Evolutionary conservation across 768 basidiomycete genomes (phyloP).

Genomic region (Daedaleopsis nitida): DNA sequence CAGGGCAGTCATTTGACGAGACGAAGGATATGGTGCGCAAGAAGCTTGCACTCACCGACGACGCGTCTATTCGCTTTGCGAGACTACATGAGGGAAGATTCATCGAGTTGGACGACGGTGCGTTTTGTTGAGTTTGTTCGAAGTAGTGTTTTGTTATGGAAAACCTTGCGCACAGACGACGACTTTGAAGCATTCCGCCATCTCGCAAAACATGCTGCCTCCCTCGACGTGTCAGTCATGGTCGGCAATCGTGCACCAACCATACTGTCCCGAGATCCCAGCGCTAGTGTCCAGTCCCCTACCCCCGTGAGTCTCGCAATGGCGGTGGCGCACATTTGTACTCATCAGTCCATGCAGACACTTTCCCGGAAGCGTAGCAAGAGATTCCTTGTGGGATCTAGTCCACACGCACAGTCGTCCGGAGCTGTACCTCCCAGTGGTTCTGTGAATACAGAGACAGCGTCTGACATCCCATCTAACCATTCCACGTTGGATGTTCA

Average conservation of each 20-base stretch:
- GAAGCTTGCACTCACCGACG: conserved; percentile 56
- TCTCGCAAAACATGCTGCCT: conserved; percentile 32
- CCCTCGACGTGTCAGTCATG: conserved; percentile 17
- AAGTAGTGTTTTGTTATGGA: conserved; percentile 2
- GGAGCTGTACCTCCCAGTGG: background rate
- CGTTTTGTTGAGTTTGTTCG: conserved; percentile 15
- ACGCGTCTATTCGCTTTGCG: conserved; percentile 39
- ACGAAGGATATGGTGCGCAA: conserved; percentile 57
- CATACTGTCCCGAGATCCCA: background rate
- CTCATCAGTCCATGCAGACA: background rate
- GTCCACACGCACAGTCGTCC: background rate
- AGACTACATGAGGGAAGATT: conserved; percentile 56
- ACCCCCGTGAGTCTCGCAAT: background rate
- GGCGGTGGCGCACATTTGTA: background rate
- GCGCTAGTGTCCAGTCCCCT: background rate
- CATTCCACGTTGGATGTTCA: conserved; percentile 12
- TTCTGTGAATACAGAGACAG: background rate
- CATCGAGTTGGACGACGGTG: conserved; percentile 81
- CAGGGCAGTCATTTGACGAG: conserved; percentile 64
- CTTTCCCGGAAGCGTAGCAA: conserved; percentile 6
- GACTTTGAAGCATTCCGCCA: conserved; percentile 76
- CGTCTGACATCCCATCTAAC: background rate
- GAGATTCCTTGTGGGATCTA: background rate
- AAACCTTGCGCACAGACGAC: conserved; percentile 53
- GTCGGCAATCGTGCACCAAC: background rate